Percentiles rank a stretch among this genome's conserved stretches.
These are phyloP conservation scores for Oryza brachyantha DNA, from an alignment of 176 grass and related monocot genomes.

Conservation along the genomic window DNA sequence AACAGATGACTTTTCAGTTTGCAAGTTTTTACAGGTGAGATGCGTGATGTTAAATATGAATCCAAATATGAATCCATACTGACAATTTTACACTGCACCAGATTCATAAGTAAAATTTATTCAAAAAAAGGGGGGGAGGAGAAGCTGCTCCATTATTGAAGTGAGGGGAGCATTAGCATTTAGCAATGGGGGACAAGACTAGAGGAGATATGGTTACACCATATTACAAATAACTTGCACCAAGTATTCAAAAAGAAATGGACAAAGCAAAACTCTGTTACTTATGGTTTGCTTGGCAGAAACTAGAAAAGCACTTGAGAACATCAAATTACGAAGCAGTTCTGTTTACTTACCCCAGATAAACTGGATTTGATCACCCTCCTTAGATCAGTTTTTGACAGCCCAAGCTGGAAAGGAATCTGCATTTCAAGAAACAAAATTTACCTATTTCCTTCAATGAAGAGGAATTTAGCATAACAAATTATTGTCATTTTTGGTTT, in stretches of 20 bases:
- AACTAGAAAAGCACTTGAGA: background rate
- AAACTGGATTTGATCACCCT: conserved; percentile 94
- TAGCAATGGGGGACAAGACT: background rate
- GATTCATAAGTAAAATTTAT: conserved; percentile 21
- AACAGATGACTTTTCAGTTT: background rate
- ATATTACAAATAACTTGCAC: background rate
- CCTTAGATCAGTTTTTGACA: conserved; percentile 87
- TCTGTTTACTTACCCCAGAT: conserved; percentile 65
- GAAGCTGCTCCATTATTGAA: background rate
- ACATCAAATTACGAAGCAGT: conserved; percentile 11
- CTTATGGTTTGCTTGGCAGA: conserved; percentile 9
- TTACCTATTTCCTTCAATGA: conserved; percentile 2
- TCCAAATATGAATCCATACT: background rate
- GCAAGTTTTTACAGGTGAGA: background rate
- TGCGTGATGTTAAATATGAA: too few species aligned
- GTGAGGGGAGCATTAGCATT: background rate
- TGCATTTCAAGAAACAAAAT: conserved; percentile 35
- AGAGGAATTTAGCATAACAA: background rate
- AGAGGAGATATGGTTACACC: background rate
- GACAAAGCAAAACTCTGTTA: background rate
- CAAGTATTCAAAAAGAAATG: background rate
- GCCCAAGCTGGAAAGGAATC: conserved; percentile 93
- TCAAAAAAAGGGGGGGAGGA: background rate
- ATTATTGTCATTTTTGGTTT: background rate
- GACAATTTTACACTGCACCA: background rate